Base-by-base conservation (phyloP, 2,329 filamentous ascomycete species). In the Verticillium albo-atrum region DNA sequence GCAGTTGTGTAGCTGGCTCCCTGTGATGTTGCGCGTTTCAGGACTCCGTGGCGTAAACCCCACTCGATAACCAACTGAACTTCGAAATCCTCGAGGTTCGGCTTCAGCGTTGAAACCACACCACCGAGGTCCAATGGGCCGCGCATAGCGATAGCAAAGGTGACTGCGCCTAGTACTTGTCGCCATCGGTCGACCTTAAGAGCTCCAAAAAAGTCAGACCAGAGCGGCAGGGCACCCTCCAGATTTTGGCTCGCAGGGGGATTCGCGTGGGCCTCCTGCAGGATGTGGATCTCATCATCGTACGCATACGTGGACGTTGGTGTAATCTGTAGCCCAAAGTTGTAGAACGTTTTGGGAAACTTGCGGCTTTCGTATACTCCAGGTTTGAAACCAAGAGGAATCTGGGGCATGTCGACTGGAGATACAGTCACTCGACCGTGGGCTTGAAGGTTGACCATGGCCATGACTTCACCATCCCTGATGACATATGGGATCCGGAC, bases 311-410 rank as follows among this genome's bases (percentile, higher is more conserved):
- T 69, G 7, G 74, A 68, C 0, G 87, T 89, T 1, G 87, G 86
- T 1, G 78, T 73, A 23, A 87, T 78, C 51, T 83, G 78, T 35
- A 91, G 76, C 10, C 81, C 78, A 71, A 90, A 91, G 63, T 84
- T 82, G 55, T 90, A 81, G 65, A 85, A 84, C 34, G 79, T 79
- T 65, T 88, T 88, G 35, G 89, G 83, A 62, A 88, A 87, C 60
- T 85, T 84, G 58, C 88, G 81, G 25, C 86, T 88, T 67, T 90
- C 85, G 71, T 92, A 92, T 63, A 89, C 86, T 17, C 84, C 84
- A 7, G 88, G 87, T 57, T 85, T 82, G 67, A 92, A 89, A 1
- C 90, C 89, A 68, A 89, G 88, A 2, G 87, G 86, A 30, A 90
- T 85, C 55, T 81, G 67, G 1, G 85, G 84, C 5, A 89, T 80